Conservation (phyloP, 2,329 filamentous ascomycete genomes). For the Fonsecaea erecta region DNA sequence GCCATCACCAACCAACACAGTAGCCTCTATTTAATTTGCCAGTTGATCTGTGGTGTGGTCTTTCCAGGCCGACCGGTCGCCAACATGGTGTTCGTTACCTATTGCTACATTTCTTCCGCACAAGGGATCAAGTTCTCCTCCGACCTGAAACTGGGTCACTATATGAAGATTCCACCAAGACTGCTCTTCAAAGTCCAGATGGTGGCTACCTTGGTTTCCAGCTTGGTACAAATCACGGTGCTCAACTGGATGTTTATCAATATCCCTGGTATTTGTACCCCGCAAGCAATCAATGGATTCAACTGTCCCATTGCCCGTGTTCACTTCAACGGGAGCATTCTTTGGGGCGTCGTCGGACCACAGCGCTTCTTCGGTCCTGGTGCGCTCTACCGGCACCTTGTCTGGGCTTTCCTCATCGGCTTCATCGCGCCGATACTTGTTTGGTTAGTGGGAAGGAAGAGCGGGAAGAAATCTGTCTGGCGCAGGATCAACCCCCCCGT, state of each 20-base stretch:
- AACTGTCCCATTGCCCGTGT: constrained; percentile 85
- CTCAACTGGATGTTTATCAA: constrained; percentile 89
- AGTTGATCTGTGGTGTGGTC: constrained; percentile 78
- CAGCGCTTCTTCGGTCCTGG: constrained; percentile 77
- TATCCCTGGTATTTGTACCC: constrained; percentile 76
- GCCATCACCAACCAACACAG: constrained; percentile 89
- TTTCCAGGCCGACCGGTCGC: constrained; percentile 86
- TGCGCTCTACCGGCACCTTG: constrained; percentile 74
- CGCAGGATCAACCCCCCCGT: constrained; percentile 82
- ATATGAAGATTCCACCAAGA: constrained; percentile 66
- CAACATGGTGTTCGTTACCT: constrained; percentile 93
- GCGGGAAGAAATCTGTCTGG: constrained; percentile 61
- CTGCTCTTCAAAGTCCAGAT: constrained; percentile 65
- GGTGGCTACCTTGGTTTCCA: constrained; percentile 68
- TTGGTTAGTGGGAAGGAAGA: constrained; percentile 70
- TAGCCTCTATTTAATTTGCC: constrained; percentile 84
- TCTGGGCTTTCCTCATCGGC: constrained; percentile 82
- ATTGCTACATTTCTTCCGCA: constrained; percentile 85
- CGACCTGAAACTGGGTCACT: constrained; percentile 76
- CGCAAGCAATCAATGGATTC: constrained; percentile 81
- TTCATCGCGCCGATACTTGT: constrained; percentile 74
- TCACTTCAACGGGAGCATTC: constrained; percentile 86
- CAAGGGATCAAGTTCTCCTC: constrained; percentile 89
- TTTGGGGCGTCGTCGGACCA: constrained; percentile 88
- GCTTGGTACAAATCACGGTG: constrained; percentile 78